These are phyloP conservation scores for Trichoderma pleuroti DNA, from an alignment of 2,329 filamentous ascomycete species.

Conservation along the genomic window DNA sequence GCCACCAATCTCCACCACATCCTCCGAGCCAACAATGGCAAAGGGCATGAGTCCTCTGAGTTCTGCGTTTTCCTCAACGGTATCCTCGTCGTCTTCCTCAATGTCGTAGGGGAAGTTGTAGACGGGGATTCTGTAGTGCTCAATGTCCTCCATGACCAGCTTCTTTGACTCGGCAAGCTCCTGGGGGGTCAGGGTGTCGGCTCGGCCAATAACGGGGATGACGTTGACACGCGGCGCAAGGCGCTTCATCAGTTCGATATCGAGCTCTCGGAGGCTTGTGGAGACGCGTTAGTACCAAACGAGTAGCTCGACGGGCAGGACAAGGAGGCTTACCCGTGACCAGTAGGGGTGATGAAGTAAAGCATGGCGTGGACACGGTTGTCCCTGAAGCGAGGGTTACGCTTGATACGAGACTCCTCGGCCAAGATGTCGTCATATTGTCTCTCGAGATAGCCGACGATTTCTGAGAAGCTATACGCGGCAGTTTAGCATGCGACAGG, in stretches of 20 bases:
- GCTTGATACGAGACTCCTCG: slow-evolving; percentile 99
- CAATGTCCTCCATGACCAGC: slow-evolving; percentile 99
- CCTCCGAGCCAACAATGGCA: slow-evolving; percentile 96
- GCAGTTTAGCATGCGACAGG: slow-evolving; percentile 16
- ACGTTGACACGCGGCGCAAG: slow-evolving; percentile 97
- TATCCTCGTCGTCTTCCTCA: slow-evolving; percentile 98
- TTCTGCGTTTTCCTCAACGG: slow-evolving; percentile 98
- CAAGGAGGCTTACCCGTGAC: slow-evolving; percentile 68
- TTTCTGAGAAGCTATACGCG: slow-evolving; percentile 78
- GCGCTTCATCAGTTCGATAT: slow-evolving; percentile 99
- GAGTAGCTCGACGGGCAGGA: not conserved
- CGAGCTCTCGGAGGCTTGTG: slow-evolving; percentile 86
- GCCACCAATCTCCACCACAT: slow-evolving; percentile 88
- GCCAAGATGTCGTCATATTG: slow-evolving; percentile 99
- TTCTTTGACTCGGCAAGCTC: slow-evolving; percentile 99
- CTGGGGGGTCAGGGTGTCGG: slow-evolving; percentile 91
- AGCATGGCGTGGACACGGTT: slow-evolving; percentile 97
- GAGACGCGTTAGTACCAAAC: not conserved
- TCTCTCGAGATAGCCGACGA: slow-evolving; percentile 96
- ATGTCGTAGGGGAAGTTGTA: slow-evolving; percentile 99
- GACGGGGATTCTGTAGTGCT: slow-evolving; percentile 98
- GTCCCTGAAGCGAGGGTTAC: slow-evolving; percentile 99
- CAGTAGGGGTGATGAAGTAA: slow-evolving; percentile 99
- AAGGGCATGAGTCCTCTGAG: slow-evolving; percentile 97
- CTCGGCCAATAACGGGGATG: slow-evolving; percentile 97